phyloP scores from a whole-genome alignment of 257 asterid species.

The Apocynum venetum region DNA sequence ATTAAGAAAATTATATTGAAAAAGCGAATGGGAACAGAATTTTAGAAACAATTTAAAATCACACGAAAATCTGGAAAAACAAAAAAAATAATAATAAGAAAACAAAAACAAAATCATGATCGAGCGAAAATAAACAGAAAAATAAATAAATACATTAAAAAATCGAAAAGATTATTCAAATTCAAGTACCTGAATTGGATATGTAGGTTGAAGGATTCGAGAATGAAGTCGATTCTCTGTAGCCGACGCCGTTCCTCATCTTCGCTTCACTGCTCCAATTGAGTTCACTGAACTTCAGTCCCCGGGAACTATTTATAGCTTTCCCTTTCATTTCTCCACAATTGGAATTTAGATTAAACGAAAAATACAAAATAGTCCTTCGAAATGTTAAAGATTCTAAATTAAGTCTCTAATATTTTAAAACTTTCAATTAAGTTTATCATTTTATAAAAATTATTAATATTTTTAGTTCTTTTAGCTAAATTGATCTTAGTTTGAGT shows the following conservation, averaged over 20 bases:
- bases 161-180: neutral
- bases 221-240: conserved; percentile 36
- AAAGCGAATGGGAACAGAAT: no score
- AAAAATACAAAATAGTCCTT: no score
- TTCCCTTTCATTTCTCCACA: neutral
- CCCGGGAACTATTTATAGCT: neutral
- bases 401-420: no score
- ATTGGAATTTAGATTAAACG: neutral
- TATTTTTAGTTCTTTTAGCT: no score
- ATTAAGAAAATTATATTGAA: neutral
- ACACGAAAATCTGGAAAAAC: neutral
- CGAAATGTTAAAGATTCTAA: no score
- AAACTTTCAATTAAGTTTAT: no score
- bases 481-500: no score
- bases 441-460: no score
- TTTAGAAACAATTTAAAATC: neutral
- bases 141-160: neutral
- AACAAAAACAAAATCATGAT: neutral
- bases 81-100: neutral
- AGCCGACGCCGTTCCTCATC: conserved; percentile 29
- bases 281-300: neutral
- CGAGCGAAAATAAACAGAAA: neutral
- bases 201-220: conserved; percentile 24
- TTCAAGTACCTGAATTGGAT: conserved; percentile 31
- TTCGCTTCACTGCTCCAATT: neutral